These are phyloP conservation scores for Podospora anserina DNA, from an alignment of 495 filamentous ascomycete genomes.

Conservation along the genomic window DNA sequence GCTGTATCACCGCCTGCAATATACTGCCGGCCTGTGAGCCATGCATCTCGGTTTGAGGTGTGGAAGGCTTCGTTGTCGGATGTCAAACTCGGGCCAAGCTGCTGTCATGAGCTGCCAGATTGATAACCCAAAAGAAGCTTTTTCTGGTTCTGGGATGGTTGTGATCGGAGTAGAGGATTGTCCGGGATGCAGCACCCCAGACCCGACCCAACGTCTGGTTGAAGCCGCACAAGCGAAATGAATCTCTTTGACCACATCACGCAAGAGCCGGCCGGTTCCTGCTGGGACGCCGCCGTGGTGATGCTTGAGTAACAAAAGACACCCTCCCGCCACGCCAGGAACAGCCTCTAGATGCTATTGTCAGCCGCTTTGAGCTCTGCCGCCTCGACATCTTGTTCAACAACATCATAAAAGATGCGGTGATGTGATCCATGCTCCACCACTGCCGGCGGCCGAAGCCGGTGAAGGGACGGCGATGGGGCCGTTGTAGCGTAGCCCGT, in stretches of 20 bases:
- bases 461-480: background rate
- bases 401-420: background rate
- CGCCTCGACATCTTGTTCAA: background rate
- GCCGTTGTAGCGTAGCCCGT: background rate
- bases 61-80: background rate
- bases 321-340: background rate
- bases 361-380: background rate
- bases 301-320: background rate
- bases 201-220: background rate
- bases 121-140: background rate
- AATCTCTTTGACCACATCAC: conserved; percentile 3
- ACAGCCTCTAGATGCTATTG: background rate
- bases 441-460: background rate
- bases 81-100: background rate
- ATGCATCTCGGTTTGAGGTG: background rate
- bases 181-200: background rate
- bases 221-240: background rate
- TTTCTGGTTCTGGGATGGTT: background rate
- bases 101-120: background rate
- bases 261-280: background rate
- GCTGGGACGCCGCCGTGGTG: too few species aligned
- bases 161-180: background rate
- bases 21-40: background rate
- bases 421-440: background rate
- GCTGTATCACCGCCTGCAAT: background rate